Conservation (phyloP, 129 eudicot genomes). For the Escallonia rubra region DNA sequence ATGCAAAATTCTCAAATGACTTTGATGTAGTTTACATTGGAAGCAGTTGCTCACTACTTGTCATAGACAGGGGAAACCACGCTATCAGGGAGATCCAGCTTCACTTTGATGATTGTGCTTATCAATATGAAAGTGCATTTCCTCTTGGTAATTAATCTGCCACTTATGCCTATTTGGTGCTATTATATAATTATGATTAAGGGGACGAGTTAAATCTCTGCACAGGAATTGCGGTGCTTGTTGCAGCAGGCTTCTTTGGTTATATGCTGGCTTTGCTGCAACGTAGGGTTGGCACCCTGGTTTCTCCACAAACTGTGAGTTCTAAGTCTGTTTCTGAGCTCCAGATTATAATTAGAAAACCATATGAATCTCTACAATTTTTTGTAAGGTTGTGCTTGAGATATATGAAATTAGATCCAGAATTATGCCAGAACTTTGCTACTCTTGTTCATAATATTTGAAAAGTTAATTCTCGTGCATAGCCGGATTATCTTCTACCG, state of each 20-base stretch:
- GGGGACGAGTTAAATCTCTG: background rate
- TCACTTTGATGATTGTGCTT: constrained; percentile 90
- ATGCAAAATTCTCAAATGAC: constrained; percentile 89
- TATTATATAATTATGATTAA: background rate
- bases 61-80: constrained; percentile 92
- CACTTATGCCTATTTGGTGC: background rate
- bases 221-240: constrained; percentile 72
- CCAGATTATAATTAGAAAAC: no score
- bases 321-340: constrained; percentile 1
- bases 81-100: constrained; percentile 96
- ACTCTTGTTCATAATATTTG: no score
- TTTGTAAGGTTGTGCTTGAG: no score
- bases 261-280: constrained; percentile 92
- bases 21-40: constrained; percentile 94
- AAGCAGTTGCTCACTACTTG: constrained; percentile 95
- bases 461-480: no score
- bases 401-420: no score
- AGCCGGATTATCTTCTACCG: no score
- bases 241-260: constrained; percentile 95
- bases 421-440: no score
- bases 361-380: no score
- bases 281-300: constrained; percentile 66
- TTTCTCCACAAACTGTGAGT: constrained; percentile 54
- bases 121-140: constrained; percentile 84
- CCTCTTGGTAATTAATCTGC: constrained; percentile 56